phyloP scores from a whole-genome alignment of 768 basidiomycete genomes.

The Favolaschia claudopus region DNA sequence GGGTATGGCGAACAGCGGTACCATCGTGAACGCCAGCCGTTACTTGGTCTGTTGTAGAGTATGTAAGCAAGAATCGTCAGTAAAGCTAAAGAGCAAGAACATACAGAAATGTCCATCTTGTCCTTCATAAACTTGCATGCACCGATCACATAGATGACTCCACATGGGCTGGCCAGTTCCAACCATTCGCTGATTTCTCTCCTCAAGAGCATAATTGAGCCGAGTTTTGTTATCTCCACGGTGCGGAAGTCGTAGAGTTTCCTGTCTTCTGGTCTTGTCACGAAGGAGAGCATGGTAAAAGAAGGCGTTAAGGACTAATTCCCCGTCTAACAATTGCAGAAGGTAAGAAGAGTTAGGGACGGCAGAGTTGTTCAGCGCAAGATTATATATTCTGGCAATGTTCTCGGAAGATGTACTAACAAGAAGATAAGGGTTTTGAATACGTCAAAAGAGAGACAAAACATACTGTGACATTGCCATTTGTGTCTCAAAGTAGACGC shows the following conservation, averaged over 20 bases:
- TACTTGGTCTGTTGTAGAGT: too few species aligned
- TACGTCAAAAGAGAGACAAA: neutral
- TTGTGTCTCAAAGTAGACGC: neutral
- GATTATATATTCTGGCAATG: neutral
- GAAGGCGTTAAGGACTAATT: neutral
- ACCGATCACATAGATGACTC: constrained; percentile 11
- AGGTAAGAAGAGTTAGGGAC: neutral
- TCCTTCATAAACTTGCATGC: constrained; percentile 5
- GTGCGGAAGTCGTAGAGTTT: neutral
- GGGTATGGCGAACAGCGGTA: neutral
- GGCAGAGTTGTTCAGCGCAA: neutral
- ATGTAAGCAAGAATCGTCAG: too few species aligned
- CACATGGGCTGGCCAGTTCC: constrained; percentile 15
- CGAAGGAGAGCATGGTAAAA: neutral
- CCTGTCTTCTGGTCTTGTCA: neutral
- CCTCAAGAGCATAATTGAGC: neutral
- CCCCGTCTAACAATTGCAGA: neutral
- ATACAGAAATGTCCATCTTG: constrained; percentile 9
- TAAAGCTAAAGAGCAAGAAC: neutral
- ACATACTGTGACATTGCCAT: constrained; percentile 2
- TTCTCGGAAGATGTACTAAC: neutral
- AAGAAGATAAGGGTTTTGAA: neutral
- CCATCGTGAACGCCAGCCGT: neutral
- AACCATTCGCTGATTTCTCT: constrained; percentile 3
- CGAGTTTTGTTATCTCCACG: neutral